These are phyloP conservation scores for Trametes pubescens DNA, from an alignment of 1,284 basidiomycete genomes.

Conservation along the genomic window DNA sequence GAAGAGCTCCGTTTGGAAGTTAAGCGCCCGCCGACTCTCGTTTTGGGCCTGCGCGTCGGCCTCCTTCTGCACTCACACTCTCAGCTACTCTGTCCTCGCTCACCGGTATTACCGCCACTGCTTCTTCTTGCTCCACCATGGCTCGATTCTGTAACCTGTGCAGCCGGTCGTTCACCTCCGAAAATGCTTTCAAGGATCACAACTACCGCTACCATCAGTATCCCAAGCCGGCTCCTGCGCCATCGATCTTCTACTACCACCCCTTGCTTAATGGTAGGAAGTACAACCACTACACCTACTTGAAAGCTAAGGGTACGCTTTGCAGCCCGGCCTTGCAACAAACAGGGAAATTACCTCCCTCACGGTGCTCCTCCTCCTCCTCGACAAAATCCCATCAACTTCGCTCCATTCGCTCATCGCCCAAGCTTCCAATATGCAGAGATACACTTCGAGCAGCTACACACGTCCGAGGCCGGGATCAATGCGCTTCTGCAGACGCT, in stretches of 20 bases:
- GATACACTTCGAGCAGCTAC: background rate
- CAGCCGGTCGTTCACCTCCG: background rate
- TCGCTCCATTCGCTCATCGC: background rate
- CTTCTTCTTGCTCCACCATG: too few relatives aligned
- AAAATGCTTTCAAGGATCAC: background rate
- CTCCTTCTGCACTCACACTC: too few relatives aligned
- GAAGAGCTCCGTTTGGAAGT: too few relatives aligned
- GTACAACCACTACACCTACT: background rate
- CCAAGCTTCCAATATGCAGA: background rate
- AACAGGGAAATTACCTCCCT: background rate
- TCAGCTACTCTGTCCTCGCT: too few relatives aligned
- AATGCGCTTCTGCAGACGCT: background rate
- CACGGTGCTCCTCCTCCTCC: background rate
- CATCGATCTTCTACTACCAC: background rate
- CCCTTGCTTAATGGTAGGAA: background rate
- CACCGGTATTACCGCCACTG: too few relatives aligned
- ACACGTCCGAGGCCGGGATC: background rate
- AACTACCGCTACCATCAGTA: slow-evolving; percentile 1
- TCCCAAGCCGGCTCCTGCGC: background rate
- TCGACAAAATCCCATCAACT: background rate
- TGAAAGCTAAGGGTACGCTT: background rate
- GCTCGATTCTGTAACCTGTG: background rate
- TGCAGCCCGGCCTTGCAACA: background rate
- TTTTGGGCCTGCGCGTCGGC: too few relatives aligned
- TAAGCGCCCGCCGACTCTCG: too few relatives aligned